Conservation (phyloP, 176 grass and related monocot species). For the Carex myosuroides region DNA sequence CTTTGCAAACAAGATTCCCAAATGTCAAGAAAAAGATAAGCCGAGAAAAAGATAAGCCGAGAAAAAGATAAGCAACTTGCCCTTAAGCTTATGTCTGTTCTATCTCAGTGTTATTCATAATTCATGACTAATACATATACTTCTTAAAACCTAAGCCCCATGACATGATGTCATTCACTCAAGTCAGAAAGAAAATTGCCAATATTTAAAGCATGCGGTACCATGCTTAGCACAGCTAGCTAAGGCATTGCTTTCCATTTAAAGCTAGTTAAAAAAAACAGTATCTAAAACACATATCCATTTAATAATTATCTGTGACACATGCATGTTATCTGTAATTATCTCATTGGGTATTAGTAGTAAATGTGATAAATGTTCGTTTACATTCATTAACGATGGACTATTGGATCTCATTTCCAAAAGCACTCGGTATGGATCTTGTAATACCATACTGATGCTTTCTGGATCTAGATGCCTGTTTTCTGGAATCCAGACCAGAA, state of each 20-base stretch:
- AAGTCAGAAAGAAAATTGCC: neutral
- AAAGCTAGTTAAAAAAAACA: neutral
- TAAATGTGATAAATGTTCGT: neutral
- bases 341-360: neutral
- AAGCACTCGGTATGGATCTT: neutral
- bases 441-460: neutral
- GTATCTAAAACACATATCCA: neutral
- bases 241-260: too few species aligned
- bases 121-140: neutral
- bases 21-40: neutral
- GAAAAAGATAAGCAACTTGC: neutral
- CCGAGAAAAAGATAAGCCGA: neutral
- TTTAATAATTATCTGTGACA: neutral
- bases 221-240: too few species aligned
- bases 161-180: neutral
- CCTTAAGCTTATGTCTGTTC: neutral
- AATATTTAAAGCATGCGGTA: neutral
- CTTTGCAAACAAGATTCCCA: neutral
- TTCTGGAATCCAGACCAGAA: neutral
- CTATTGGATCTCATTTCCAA: neutral
- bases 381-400: neutral
- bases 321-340: neutral
- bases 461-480: neutral
- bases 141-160: neutral
- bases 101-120: neutral